Percentiles rank a stretch among this genome's conserved stretches.
phyloP scores from a whole-genome alignment of 129 eudicot genomes.

The Pittosporum tobira region DNA sequence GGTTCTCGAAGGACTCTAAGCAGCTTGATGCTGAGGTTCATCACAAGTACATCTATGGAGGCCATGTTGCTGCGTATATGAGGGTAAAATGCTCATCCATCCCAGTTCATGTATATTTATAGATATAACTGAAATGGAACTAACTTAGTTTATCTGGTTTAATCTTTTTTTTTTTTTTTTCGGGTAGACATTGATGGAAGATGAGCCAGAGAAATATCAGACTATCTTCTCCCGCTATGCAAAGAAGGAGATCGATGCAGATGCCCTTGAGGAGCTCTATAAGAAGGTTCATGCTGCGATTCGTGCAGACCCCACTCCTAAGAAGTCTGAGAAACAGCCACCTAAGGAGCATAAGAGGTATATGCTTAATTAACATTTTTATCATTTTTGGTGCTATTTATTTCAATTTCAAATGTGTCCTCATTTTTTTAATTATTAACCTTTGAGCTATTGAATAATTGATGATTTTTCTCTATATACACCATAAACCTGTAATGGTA shows the following conservation, averaged over 20 bases:
- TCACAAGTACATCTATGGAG: slow-evolving; percentile 46
- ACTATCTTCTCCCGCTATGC: slow-evolving; percentile 33
- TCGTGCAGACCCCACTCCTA: slow-evolving; percentile 38
- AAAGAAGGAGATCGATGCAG: slow-evolving; percentile 33
- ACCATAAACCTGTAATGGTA: too few relatives aligned
- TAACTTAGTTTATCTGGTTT: too few relatives aligned
- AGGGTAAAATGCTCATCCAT: too few relatives aligned
- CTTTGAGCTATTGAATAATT: too few relatives aligned
- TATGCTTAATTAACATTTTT: too few relatives aligned
- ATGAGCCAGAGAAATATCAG: slow-evolving; percentile 47
- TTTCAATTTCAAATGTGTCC: background rate
- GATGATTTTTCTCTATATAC: too few relatives aligned
- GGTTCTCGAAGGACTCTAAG: slow-evolving; percentile 38
- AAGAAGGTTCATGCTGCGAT: slow-evolving; percentile 57
- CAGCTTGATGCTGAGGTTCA: slow-evolving; percentile 47
- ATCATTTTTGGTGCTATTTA: slow-evolving; percentile 57
- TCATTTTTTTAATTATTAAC: too few relatives aligned
- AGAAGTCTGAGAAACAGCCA: slow-evolving; percentile 40
- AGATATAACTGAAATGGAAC: too few relatives aligned
- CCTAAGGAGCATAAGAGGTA: too few relatives aligned
- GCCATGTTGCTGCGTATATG: slow-evolving; percentile 49
- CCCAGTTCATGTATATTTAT: too few relatives aligned
- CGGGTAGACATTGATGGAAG: slow-evolving; percentile 38
- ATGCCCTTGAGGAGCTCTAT: slow-evolving; percentile 34
- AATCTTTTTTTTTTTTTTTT: too few relatives aligned